These are phyloP conservation scores for Lasiodiplodia gonubiensis DNA, from an alignment of 2,329 filamentous ascomycete species.

Conservation along the genomic window DNA sequence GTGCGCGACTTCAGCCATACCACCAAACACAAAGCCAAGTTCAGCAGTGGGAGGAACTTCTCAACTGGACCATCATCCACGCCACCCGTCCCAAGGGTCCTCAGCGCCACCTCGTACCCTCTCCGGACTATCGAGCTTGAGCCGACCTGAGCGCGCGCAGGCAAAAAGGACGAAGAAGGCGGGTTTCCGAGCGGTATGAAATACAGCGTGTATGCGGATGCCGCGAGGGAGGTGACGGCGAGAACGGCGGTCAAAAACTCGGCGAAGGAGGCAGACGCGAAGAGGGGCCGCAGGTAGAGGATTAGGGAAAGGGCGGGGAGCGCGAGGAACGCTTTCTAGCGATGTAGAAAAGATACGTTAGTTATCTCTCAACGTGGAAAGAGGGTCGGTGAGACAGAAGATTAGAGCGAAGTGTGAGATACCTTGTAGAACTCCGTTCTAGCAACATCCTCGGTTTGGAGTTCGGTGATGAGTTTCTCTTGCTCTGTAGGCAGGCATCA, in stretches of 20 bases:
- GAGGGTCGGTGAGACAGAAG: conserved; percentile 14
- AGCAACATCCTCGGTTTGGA: conserved; percentile 59
- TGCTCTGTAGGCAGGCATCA: conserved; percentile 58
- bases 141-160: conserved; percentile 32
- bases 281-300: conserved; percentile 61
- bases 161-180: conserved; percentile 34
- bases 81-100: background rate
- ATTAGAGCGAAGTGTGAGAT: conserved; percentile 32
- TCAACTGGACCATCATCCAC: conserved; percentile 58
- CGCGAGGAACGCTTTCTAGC: conserved; percentile 58
- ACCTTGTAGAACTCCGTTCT: conserved; percentile 44
- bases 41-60: conserved; percentile 64
- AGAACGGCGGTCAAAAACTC: conserved; percentile 59
- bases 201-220: conserved; percentile 67
- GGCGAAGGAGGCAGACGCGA: conserved; percentile 45
- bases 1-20: conserved; percentile 47
- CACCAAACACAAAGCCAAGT: conserved; percentile 59
- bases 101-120: background rate
- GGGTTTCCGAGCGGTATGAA: conserved; percentile 58
- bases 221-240: conserved; percentile 66
- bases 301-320: conserved; percentile 64
- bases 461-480: conserved; percentile 64
- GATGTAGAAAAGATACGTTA: conserved; percentile 34
- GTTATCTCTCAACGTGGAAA: conserved; percentile 28
- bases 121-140: background rate